A percentile compares a stretch with the other conserved stretches of the same genome.
Conservation (phyloP, 129 eudicot genomes). For the Centrapalus pauciflorus region DNA sequence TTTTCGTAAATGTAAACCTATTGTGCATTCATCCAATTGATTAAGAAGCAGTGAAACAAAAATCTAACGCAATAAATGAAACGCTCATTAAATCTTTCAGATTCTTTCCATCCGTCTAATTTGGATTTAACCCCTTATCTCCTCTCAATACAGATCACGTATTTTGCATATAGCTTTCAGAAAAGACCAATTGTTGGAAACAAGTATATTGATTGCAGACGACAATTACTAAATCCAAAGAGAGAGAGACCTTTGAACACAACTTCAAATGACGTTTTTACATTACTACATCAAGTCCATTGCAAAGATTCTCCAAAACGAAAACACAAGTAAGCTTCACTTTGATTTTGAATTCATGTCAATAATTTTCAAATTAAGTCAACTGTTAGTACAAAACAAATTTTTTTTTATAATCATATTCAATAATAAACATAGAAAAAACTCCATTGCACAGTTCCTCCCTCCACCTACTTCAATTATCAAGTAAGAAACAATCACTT, state of each 20-base stretch:
- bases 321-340: constrained; percentile 8
- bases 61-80: background rate
- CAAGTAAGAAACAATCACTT: constrained; percentile 13
- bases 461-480: background rate
- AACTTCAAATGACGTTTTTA: background rate
- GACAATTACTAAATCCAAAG: background rate
- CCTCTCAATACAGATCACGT: background rate
- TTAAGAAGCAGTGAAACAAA: background rate
- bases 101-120: background rate
- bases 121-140: background rate
- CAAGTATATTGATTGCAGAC: background rate
- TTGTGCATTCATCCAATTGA: background rate
- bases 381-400: background rate
- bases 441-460: background rate
- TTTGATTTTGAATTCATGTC: background rate
- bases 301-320: constrained; percentile 4
- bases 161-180: constrained; percentile 1
- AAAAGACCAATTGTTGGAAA: background rate
- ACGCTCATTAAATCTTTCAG: background rate
- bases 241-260: background rate
- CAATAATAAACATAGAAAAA: background rate
- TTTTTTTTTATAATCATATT: background rate
- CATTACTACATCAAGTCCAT: background rate
- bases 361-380: background rate
- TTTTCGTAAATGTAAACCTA: background rate